Base-by-base conservation (phyloP, 495 filamentous ascomycete genomes). In the Elasticomyces elasticus region DNA sequence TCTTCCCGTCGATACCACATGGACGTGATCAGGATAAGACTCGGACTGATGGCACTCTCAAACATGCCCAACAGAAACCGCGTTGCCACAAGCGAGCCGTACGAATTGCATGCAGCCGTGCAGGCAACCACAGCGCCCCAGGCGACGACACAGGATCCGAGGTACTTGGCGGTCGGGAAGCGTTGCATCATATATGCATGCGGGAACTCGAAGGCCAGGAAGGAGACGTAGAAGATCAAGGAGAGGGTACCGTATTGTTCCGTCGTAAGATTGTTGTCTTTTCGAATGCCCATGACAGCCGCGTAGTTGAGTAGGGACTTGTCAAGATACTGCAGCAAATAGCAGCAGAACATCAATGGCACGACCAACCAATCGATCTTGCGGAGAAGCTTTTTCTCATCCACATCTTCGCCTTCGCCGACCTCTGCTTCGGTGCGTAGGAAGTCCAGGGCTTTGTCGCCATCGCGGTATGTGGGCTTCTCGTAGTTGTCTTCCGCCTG, bases 41-140 rank as follows among this genome's bases (percentile, higher is more conserved):
- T 74, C n/a, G 82, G 82, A 37, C 74, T 75, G 48, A 84, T 77
- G 23, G 78, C 78, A n/a, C 80, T 78, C 68, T 84, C 82, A 56
- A 84, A 79, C 31, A 83, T 62, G 1, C 83, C 82, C 0, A 86
- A 67, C 38, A 86, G 76, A 51, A 82, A 75, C 2, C 83, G 69
- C 7, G 78, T 62, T 24, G 66, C 64, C 0, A 75, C 55, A 27
- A 77, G 63, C 5, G 66, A 62, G 13, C 51, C 46, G 55, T 79
- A 84, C 56, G 70, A 71, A 51, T 73, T 65, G 24, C 75, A 74
- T 3, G 72, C 72, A 0, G 81, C 78, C n/a, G 77, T 79, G 42
- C 73, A 73, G 13, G 76, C 71, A 22, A 79, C 78, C 5, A 80
- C 74, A 12, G 85, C 69, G 33, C 72, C 79, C 55, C 62, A 69